phyloP scores from a whole-genome alignment of 1,284 basidiomycete genomes.

The Puccinia polysora region DNA sequence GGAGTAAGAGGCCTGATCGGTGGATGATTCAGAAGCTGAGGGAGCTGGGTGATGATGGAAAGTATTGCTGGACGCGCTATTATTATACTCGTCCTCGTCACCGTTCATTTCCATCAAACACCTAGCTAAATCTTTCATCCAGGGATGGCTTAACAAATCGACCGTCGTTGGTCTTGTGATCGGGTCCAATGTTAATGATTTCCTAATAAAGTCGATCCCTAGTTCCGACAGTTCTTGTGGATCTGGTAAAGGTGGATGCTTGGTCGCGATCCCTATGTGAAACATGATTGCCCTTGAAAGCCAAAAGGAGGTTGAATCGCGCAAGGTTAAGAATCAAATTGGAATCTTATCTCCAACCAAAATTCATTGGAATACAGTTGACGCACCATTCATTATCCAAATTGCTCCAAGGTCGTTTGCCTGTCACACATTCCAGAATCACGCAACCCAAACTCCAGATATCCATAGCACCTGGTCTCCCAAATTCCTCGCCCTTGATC shows the following conservation, averaged over 20 bases:
- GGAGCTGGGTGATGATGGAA: not conserved
- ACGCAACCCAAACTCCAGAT: slow-evolving; percentile 97
- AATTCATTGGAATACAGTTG: too few species aligned
- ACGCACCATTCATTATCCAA: slow-evolving; percentile 95
- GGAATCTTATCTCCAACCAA: too few species aligned
- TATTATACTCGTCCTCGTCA: slow-evolving; percentile 11
- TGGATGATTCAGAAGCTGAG: not conserved
- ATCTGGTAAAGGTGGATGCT: slow-evolving; percentile 92
- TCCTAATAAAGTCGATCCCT: slow-evolving; percentile 90
- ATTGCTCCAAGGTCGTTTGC: slow-evolving; percentile 95
- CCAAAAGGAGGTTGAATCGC: not conserved
- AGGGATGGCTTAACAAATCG: slow-evolving; percentile 81
- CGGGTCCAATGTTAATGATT: slow-evolving; percentile 85
- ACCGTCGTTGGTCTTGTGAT: slow-evolving; percentile 73
- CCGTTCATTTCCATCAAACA: slow-evolving; percentile 36
- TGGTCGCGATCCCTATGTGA: slow-evolving; percentile 94
- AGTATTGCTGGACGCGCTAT: not conserved
- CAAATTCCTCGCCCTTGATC: slow-evolving; percentile 69
- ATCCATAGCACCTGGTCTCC: slow-evolving; percentile 92
- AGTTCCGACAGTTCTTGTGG: slow-evolving; percentile 78
- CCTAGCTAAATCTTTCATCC: slow-evolving; percentile 60
- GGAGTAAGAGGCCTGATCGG: not conserved
- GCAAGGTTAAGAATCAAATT: too few species aligned
- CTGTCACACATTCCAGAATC: slow-evolving; percentile 90
- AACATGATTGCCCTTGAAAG: slow-evolving; percentile 91